Evolutionary conservation across 495 filamentous ascomycete genomes (phyloP), one percentile per base, ranked within the genome.

Genomic region (Apodospora peruviana): DNA sequence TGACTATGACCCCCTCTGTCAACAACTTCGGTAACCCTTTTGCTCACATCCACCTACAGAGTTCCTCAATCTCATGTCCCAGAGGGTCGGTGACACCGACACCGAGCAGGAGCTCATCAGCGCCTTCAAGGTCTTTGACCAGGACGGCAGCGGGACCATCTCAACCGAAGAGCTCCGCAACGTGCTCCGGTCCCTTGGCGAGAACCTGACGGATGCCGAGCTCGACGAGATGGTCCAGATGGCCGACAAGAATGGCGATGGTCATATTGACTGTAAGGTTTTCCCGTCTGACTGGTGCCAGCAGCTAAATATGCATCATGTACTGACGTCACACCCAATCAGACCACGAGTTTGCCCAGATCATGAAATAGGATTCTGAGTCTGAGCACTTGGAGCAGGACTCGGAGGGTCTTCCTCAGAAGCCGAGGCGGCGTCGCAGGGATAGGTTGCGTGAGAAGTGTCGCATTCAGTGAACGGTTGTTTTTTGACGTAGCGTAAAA

Each of bases 311-410:
- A 32, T 23, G n/a, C 11, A 38, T 5, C 37, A 7, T 44, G 16
- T 22, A 45, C 67, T 71, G 47, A 72, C 46, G 17, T 2, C 40
- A 5, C 19, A 14, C 22, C 10, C 22, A 17, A 19, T 25, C 57
- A 95, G 90, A 95, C 73, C 88, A 91, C 72, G 90, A 95, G 73
- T 95, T 95, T 67, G 90, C 91, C 60, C 86, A 91, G 71, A 83
- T 95, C 64, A 95, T 95, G 90, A 58, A 61, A 52, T 66, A 50
- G 43, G n/a, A n/a, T n/a, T n/a, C n/a, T n/a, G n/a, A n/a, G n/a
- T n/a, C n/a, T n/a, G n/a, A n/a, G n/a, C n/a, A n/a, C n/a, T n/a
- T n/a, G n/a, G n/a, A n/a, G n/a, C n/a, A n/a, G n/a, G n/a, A n/a
- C n/a, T n/a, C n/a, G n/a, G n/a, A n/a, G n/a, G n/a, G n/a, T n/a